Percentiles rank a stretch among this genome's conserved stretches.
phyloP scores from a whole-genome alignment of 371 early-diverging fungal genomes.

The Gilbertella persicaria region DNA sequence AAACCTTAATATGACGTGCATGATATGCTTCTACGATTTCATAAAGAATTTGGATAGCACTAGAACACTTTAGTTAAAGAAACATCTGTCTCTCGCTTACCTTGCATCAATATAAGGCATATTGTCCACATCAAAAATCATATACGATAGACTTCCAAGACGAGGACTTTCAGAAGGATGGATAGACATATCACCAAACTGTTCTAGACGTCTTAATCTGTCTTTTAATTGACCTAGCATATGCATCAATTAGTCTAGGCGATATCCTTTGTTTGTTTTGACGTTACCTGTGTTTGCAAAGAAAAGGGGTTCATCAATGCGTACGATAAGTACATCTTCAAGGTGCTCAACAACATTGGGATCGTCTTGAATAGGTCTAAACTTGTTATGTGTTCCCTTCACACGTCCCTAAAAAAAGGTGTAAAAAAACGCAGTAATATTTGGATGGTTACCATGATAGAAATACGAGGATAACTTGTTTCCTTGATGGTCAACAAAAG shows the following conservation, averaged over 20 bases:
- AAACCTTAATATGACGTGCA: conserved; percentile 73
- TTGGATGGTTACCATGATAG: conserved; percentile 62
- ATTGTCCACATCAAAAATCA: conserved; percentile 87
- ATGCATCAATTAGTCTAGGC: conserved; percentile 2
- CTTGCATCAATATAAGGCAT: conserved; percentile 90
- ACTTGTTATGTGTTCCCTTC: conserved; percentile 42
- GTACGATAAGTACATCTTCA: conserved; percentile 82
- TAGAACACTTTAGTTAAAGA: conserved; percentile 20
- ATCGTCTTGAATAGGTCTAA: conserved; percentile 62
- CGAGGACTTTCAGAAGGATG: conserved; percentile 85
- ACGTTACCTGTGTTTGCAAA: conserved; percentile 88
- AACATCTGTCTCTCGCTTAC: conserved; percentile 25
- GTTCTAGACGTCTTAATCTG: conserved; percentile 86
- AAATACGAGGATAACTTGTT: conserved; percentile 82
- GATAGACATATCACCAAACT: conserved; percentile 84
- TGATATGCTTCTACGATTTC: conserved; percentile 87
- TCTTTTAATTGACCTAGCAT: conserved; percentile 82
- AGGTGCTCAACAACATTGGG: conserved; percentile 69
- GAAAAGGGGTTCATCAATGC: conserved; percentile 88
- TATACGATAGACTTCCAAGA: conserved; percentile 60
- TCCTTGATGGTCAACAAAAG: conserved; percentile 89
- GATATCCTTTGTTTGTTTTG: conserved; percentile 1
- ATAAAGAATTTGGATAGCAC: conserved; percentile 85
- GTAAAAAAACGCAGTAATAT: not conserved
- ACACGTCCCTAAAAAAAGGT: conserved; percentile 38